These are phyloP conservation scores for Globisporangium echinulatum DNA, from an alignment of 352 stramenopile genomes.

Conservation along the genomic window DNA sequence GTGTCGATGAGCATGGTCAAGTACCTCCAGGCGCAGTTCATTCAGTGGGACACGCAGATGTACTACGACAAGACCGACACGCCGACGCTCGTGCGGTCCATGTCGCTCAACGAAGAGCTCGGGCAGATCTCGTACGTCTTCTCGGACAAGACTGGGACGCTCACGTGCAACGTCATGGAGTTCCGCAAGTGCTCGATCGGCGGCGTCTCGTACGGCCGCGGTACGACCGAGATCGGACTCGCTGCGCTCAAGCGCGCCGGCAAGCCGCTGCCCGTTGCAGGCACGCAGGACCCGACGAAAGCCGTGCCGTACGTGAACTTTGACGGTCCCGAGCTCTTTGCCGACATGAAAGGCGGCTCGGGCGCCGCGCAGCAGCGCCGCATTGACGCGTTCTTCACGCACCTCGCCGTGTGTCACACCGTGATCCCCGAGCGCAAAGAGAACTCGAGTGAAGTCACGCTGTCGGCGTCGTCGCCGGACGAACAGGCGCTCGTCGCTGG, in stretches of 20 bases:
- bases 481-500: conserved; percentile 84
- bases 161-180: conserved; percentile 99
- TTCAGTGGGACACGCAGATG: conserved; percentile 94
- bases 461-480: conserved; percentile 78
- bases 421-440: conserved; percentile 94
- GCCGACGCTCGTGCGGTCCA: conserved; percentile 87
- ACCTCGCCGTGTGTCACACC: conserved; percentile 91
- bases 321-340: conserved; percentile 56
- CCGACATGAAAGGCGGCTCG: conserved; percentile 54
- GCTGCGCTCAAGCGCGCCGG: conserved; percentile 56
- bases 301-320: conserved; percentile 74
- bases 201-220: conserved; percentile 83
- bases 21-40: conserved; percentile 92
- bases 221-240: conserved; percentile 78
- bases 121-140: conserved; percentile 99
- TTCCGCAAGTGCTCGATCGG: conserved; percentile 92
- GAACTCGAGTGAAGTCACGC: conserved; percentile 47
- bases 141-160: conserved; percentile 99
- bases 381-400: conserved; percentile 77
- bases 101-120: conserved; percentile 92
- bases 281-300: conserved; percentile 11
- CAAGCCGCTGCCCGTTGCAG: conserved; percentile 39
- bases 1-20: conserved; percentile 96
- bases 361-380: conserved; percentile 38
- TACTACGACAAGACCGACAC: conserved; percentile 86